These are phyloP conservation scores for Sphaerostilbella broomeana DNA, from an alignment of 2,329 filamentous ascomycete genomes.

Conservation along the genomic window DNA sequence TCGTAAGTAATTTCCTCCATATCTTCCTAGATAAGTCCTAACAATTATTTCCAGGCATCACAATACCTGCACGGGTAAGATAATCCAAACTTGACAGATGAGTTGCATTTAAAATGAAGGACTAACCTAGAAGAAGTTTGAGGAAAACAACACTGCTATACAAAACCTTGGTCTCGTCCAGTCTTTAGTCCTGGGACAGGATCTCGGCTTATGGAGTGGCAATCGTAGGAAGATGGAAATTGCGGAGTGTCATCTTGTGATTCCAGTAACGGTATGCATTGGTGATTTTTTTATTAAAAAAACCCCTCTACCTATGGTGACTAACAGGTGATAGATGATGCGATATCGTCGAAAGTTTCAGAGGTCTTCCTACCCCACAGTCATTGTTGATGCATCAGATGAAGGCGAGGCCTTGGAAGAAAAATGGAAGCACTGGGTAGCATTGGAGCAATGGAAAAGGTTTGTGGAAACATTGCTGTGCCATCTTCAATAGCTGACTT, in stretches of 20 bases:
- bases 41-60: slow-evolving; percentile 19
- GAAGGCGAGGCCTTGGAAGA: slow-evolving; percentile 49
- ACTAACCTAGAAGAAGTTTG: slow-evolving; percentile 33
- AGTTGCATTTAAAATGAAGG: background rate
- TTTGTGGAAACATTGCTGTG: slow-evolving; percentile 19
- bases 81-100: background rate
- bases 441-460: slow-evolving; percentile 61
- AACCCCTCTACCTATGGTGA: background rate
- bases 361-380: slow-evolving; percentile 44
- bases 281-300: too few species aligned
- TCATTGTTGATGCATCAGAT: slow-evolving; percentile 47
- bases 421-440: slow-evolving; percentile 61
- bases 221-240: slow-evolving; percentile 52
- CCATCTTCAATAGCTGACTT: slow-evolving; percentile 10
- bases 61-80: slow-evolving; percentile 26
- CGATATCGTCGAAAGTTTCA: slow-evolving; percentile 53
- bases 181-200: slow-evolving; percentile 41
- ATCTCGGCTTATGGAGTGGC: slow-evolving; percentile 49
- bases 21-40: background rate
- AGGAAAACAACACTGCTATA: slow-evolving; percentile 41
- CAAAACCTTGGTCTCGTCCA: slow-evolving; percentile 44
- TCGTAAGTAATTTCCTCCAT: slow-evolving; percentile 25
- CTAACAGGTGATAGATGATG: slow-evolving; percentile 39
- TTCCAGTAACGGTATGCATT: slow-evolving; percentile 39
- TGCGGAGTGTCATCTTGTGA: slow-evolving; percentile 42